A percentile compares a stretch with the other conserved stretches of the same genome.
phyloP scores from a whole-genome alignment of 306 rosid genomes.

The Mimosa pudica region DNA sequence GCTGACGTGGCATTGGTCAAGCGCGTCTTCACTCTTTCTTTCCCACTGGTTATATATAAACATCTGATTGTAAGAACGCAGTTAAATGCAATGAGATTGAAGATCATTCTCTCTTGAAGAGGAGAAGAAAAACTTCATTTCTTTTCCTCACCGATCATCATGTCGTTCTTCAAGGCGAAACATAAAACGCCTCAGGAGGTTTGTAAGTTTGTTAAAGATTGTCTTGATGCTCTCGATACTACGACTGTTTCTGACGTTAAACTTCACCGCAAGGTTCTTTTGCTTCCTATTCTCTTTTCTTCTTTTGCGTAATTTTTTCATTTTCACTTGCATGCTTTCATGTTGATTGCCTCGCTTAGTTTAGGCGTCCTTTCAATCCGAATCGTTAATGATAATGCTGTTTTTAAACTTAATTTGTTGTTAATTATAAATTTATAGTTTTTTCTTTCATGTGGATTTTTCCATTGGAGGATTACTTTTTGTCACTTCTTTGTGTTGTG shows the following conservation, averaged over 20 bases:
- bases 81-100: too few relatives aligned
- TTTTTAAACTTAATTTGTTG: slow-evolving; percentile 26
- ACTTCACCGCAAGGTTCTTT: slow-evolving; percentile 87
- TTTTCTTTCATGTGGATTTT: slow-evolving; percentile 1
- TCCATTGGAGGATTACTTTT: slow-evolving; percentile 6
- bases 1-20: too few relatives aligned
- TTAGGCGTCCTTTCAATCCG: slow-evolving; percentile 12
- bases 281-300: not conserved
- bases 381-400: slow-evolving; percentile 21
- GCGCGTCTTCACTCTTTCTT: too few relatives aligned
- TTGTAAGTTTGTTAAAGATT: slow-evolving; percentile 73
- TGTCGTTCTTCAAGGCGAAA: slow-evolving; percentile 95
- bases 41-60: too few relatives aligned
- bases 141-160: slow-evolving; percentile 36
- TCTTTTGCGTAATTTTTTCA: not conserved
- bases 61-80: too few relatives aligned
- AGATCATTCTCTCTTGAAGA: not conserved
- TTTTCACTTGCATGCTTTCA: not conserved
- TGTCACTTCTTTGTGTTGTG: slow-evolving; percentile 8
- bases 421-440: not conserved
- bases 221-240: slow-evolving; percentile 86
- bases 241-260: slow-evolving; percentile 88
- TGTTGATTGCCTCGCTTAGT: slow-evolving; percentile 19
- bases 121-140: not conserved
- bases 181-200: slow-evolving; percentile 94